Evolutionary conservation across 192 early-diverging fungal genomes (phyloP).

Genomic region (Bifiguratus adelaidae): DNA sequence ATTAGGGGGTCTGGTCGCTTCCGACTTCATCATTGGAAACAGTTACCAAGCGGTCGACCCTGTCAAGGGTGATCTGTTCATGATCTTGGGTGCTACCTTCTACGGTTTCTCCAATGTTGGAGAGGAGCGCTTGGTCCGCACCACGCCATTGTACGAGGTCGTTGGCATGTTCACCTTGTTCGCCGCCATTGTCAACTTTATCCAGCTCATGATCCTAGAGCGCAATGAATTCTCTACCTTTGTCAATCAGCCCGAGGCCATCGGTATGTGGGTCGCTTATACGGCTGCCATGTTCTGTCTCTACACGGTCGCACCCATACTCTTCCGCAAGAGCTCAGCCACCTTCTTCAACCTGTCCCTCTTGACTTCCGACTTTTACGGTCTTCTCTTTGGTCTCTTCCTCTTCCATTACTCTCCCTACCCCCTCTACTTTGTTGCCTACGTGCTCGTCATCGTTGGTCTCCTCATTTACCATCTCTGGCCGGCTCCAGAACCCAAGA

Average conservation of each 20-base stretch:
- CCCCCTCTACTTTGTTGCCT: conserved; percentile 55
- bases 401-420: conserved; percentile 49
- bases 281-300: conserved; percentile 59
- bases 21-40: conserved; percentile 51
- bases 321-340: conserved; percentile 62
- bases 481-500: conserved; percentile 40
- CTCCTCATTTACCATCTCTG: conserved; percentile 56
- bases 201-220: conserved; percentile 63
- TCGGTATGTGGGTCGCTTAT: conserved; percentile 53
- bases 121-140: conserved; percentile 63
- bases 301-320: conserved; percentile 57
- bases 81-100: conserved; percentile 57
- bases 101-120: conserved; percentile 66
- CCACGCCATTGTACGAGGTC: conserved; percentile 63
- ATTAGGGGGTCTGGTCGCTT: conserved; percentile 53
- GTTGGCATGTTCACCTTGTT: conserved; percentile 65
- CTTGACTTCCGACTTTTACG: conserved; percentile 73
- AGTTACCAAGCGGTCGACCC: conserved; percentile 41
- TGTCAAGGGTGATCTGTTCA: conserved; percentile 63
- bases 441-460: conserved; percentile 50
- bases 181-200: conserved; percentile 58
- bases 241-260: conserved; percentile 4
- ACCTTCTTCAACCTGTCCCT: conserved; percentile 70
- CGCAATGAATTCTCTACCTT: conserved; percentile 33
- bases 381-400: conserved; percentile 60